These are phyloP conservation scores for Naganishia sp. DNA, from an alignment of 1,284 basidiomycete species.

Conservation along the genomic window DNA sequence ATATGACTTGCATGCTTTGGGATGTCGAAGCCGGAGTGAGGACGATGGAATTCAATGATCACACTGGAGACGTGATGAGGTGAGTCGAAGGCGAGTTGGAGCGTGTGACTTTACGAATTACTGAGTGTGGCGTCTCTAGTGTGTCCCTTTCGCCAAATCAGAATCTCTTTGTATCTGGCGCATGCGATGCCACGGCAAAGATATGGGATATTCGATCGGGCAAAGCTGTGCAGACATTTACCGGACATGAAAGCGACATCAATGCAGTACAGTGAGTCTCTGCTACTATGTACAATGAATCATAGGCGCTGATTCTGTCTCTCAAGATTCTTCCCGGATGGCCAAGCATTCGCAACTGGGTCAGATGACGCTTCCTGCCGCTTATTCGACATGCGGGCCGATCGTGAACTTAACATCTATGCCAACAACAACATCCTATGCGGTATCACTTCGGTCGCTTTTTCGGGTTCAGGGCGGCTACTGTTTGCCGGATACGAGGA, in stretches of 20 bases:
- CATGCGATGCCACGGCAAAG: constrained; percentile 96
- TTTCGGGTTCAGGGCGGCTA: constrained; percentile 94
- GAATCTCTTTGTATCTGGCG: constrained; percentile 96
- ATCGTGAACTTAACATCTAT: constrained; percentile 93
- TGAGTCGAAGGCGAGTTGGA: constrained; percentile 50
- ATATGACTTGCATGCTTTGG: constrained; percentile 99
- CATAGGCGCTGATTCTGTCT: constrained; percentile 33
- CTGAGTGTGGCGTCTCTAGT: constrained; percentile 57
- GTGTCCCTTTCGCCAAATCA: constrained; percentile 90
- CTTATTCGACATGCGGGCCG: constrained; percentile 95
- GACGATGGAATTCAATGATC: constrained; percentile 96
- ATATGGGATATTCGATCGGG: constrained; percentile 98
- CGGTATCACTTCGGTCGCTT: constrained; percentile 97
- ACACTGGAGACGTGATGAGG: constrained; percentile 99
- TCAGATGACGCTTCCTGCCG: constrained; percentile 99
- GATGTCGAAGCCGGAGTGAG: constrained; percentile 96
- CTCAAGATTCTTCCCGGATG: constrained; percentile 94
- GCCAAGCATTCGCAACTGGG: constrained; percentile 96
- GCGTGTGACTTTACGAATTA: constrained; percentile 29
- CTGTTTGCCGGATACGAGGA: constrained; percentile 99
- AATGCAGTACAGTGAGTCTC: constrained; percentile 89
- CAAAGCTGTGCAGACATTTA: constrained; percentile 96
- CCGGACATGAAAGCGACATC: constrained; percentile 98
- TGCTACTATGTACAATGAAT: constrained; percentile 19
- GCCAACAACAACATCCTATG: constrained; percentile 98